A percentile compares a stretch with the other conserved stretches of the same genome.
phyloP scores from a whole-genome alignment of 495 filamentous ascomycete species.

The Penicillium canariense region DNA sequence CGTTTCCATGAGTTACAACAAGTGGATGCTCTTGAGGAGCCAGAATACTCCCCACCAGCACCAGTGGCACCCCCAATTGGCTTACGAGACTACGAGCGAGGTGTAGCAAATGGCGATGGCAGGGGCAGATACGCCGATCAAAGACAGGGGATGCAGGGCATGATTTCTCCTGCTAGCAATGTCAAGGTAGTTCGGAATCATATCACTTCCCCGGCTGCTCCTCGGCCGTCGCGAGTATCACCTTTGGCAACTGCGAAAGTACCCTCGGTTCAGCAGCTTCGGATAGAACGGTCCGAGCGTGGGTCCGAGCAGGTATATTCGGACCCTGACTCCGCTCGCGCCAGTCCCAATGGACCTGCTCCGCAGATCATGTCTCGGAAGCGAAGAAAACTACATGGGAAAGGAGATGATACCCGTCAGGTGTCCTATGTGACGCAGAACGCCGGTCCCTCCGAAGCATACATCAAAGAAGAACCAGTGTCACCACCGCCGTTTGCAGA shows the following conservation, averaged over 20 bases:
- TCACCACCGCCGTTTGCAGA: conserved; percentile 73
- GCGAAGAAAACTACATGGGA: conserved; percentile 45
- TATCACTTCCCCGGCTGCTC: conserved; percentile 71
- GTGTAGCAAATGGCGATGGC: conserved; percentile 14
- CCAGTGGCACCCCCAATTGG: conserved; percentile 39
- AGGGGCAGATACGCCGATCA: conserved; percentile 25
- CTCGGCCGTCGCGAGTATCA: conserved; percentile 78
- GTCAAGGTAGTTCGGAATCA: conserved; percentile 57
- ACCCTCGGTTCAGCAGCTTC: conserved; percentile 44
- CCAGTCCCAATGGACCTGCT: conserved; percentile 37
- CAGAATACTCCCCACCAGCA: conserved; percentile 51
- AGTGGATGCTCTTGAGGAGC: conserved; percentile 40
- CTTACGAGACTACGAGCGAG: conserved; percentile 26
- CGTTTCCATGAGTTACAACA: conserved; percentile 22
- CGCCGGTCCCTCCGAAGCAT: conserved; percentile 46
- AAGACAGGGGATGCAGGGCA: conserved; percentile 21
- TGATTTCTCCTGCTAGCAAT: conserved; percentile 29
- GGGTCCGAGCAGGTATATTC: conserved; percentile 22
- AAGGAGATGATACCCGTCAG: conserved; percentile 29
- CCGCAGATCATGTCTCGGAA: conserved; percentile 45
- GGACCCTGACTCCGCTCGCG: conserved; percentile 27
- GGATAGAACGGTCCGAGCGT: conserved; percentile 27
- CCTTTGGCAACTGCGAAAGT: conserved; percentile 65
- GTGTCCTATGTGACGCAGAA: conserved; percentile 30
- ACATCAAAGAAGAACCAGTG: conserved; percentile 84